Conservation (phyloP, 2,329 filamentous ascomycete genomes). For the Neodidymelliopsis sp. region DNA sequence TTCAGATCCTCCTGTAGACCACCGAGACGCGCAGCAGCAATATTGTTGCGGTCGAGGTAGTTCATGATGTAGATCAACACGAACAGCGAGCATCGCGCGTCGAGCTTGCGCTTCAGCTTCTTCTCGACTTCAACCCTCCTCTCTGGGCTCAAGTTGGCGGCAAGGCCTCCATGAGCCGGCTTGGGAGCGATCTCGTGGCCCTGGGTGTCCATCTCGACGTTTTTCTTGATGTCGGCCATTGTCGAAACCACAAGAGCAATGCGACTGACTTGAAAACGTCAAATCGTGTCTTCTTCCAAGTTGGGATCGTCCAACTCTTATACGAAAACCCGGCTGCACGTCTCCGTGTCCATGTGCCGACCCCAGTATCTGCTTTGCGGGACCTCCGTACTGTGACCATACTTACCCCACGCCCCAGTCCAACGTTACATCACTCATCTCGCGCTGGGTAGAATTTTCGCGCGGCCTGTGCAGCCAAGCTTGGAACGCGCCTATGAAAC, state of each 20-base stretch:
- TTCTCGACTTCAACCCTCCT: constrained; percentile 43
- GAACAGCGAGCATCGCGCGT: constrained; percentile 42
- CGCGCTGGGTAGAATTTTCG: constrained; percentile 16
- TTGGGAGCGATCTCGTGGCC: constrained; percentile 15
- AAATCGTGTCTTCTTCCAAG: constrained; percentile 5
- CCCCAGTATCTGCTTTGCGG: constrained; percentile 13
- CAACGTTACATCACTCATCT: constrained; percentile 17
- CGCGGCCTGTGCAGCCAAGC: constrained; percentile 10
- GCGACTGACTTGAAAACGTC: constrained; percentile 14
- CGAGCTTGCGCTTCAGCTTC: constrained; percentile 45
- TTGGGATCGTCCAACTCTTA: constrained; percentile 7
- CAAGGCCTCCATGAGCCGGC: constrained; percentile 17
- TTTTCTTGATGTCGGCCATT: constrained; percentile 21
- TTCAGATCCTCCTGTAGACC: constrained; percentile 42
- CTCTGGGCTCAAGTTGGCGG: constrained; percentile 41
- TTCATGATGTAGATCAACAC: constrained; percentile 51
- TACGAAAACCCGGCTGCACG: background rate
- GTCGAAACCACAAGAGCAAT: constrained; percentile 1
- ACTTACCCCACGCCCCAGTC: constrained; percentile 16
- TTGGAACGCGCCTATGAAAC: constrained; percentile 6
- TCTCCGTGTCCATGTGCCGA: constrained; percentile 14
- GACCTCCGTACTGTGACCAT: constrained; percentile 17
- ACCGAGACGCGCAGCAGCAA: constrained; percentile 44
- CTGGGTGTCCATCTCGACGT: constrained; percentile 7
- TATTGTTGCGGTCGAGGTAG: constrained; percentile 44